These are phyloP conservation scores for Camellia japonica DNA, from an alignment of 148 eudicot species.

Conservation along the genomic window DNA sequence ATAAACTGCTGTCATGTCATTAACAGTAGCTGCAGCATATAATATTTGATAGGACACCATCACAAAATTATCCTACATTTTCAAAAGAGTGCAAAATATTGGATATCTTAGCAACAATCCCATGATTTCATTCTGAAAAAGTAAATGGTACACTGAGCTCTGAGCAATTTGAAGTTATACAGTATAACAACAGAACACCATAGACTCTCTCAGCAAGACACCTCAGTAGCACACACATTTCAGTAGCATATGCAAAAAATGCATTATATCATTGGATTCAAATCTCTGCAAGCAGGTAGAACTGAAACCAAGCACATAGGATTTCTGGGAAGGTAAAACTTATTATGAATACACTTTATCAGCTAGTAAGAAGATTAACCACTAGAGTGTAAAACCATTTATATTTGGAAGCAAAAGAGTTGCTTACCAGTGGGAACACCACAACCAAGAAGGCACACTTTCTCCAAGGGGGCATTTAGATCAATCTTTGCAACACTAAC, in stretches of 20 bases:
- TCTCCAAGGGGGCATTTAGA: conserved; percentile 87
- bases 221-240: no score
- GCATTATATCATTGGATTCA: no score
- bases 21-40: neutral
- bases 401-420: conserved; percentile 2
- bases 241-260: no score
- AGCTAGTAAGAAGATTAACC: neutral
- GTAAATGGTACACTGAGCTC: no score
- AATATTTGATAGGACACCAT: neutral
- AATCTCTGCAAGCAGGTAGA: no score
- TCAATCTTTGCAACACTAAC: conserved; percentile 99
- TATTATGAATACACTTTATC: neutral
- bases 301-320: no score
- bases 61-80: neutral
- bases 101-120: neutral
- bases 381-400: neutral
- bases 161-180: no score
- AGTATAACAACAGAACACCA: no score
- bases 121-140: neutral
- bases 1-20: neutral
- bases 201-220: no score
- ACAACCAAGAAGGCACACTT: conserved; percentile 99
- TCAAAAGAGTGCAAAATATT: neutral
- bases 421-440: conserved; percentile 90
- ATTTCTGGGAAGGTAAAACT: no score